Base-by-base conservation (phyloP, 2,329 filamentous ascomycete species). In the Colletotrichum costaricense region DNA sequence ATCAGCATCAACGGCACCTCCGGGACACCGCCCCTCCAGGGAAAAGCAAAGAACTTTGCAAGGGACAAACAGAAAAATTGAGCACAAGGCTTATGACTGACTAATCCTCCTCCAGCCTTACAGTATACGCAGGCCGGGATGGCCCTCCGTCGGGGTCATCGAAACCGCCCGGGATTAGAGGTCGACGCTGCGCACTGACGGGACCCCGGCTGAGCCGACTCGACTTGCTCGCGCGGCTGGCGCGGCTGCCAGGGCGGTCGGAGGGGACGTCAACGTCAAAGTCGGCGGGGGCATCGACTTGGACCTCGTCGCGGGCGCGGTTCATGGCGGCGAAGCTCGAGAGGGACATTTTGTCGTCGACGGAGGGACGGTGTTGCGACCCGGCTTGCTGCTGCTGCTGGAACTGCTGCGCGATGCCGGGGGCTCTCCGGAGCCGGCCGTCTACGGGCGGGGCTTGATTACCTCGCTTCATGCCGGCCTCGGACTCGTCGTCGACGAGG, bases 401-500 rank as follows among this genome's bases (percentile, higher is more conserved):
- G 6, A 49, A 19, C n/a, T 67, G 58, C 33, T 57, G 69, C 58
- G 46, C 16, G 12, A 24, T 55, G 14, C 67, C 56, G 8, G 42
- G 42, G 19, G 58, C 28, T 14, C 63, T 72, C 14, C 73, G 75
- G 16, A 76, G 69, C n/a, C 72, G 63, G 2, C 64, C 64, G 11
- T 76, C 75, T 4, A 81, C 79, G 2, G 77, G 77, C 12, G 78
- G 79, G 4, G 78, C 79, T n/a, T 75, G 76, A 8, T 75, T 74
- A 7, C 67, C 26, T 24, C 67, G 63, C 11, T 75, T 67, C 6
- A 38, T 28, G 9, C 66, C 70, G 14, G 63, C 26, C 9, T 79
- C 71, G 9, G 79, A 77, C 58, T 93, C 91, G 66, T 91, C 91
- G 74, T 94, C 92, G 4, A 94, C 90, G 16, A 95, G 86, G 0